Base-by-base conservation (phyloP, 2,329 filamentous ascomycete species). In the Pezicula rhizophila region DNA sequence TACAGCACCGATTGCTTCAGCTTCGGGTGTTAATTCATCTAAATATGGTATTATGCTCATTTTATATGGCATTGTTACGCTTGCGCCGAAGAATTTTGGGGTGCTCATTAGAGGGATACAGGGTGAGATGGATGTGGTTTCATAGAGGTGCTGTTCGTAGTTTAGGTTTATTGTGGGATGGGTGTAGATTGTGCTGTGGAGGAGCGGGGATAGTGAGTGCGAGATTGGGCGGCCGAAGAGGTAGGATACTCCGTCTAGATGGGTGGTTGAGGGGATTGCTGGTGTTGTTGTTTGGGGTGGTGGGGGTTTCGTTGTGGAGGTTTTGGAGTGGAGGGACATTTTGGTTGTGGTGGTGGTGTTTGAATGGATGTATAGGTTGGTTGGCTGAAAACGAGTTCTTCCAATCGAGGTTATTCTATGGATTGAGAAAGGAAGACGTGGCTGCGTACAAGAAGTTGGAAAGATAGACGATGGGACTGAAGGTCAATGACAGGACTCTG, bases 61-160 rank as follows among this genome's bases (percentile, higher is more conserved):
- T 67, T 93, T 92, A 72, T 89, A 83, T 0, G 88, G 88, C 87
- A 92, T 93, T 17, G 87, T 92, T 34, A 92, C 82, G 3, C 84
- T 81, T 18, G 84, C 67, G 77, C 82, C 83, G 60, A 82, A 84
- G 64, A 82, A 85, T 55, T 75, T 70, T 14, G 78, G 75, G 54
- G 82, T 68, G 51, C 73, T 70, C 31, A 79, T 72, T 7, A 85
- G 68, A 5, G 69, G 54, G 18, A 80, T 61, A 56, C 79, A 80
- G 18, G 65, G 58, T 7, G 65, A 52, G 54, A 80, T 72, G 54
- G 77, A 70, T 26, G 66, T 66, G 2, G 76, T 78, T 53, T 80
- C 78, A 23, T 79, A 70, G 11, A 77, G 69, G 28, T 72, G 59
- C 56, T 80, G 76, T 48, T 66, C 70, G 74, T 77, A 80, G 35